These are phyloP conservation scores for Borealophlyctis nickersoniae DNA, from an alignment of 192 early-diverging fungal species.

Conservation along the genomic window DNA sequence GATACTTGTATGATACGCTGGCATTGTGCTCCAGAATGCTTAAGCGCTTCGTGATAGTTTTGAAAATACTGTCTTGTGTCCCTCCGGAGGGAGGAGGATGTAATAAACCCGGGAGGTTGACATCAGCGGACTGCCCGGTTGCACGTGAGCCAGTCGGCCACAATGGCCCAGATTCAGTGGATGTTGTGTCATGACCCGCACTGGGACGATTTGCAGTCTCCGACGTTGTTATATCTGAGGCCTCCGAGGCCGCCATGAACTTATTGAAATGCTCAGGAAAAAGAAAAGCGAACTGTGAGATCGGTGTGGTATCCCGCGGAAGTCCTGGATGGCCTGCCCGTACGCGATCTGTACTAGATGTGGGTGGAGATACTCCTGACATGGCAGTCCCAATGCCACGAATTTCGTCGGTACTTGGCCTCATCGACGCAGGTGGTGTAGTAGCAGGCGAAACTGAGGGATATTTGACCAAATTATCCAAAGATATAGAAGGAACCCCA, in stretches of 20 bases:
- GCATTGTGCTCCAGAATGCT: constrained; percentile 75
- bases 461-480: neutral
- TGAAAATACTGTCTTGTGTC: constrained; percentile 82
- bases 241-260: neutral
- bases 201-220: neutral
- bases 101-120: neutral
- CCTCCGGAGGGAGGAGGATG: constrained; percentile 20
- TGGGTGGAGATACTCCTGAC: neutral
- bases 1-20: constrained; percentile 46
- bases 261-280: neutral
- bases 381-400: neutral
- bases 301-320: too few relatives aligned
- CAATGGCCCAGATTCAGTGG: too few relatives aligned
- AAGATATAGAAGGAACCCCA: neutral
- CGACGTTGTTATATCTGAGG: neutral
- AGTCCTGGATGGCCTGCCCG: too few relatives aligned
- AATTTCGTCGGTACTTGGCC: too few relatives aligned
- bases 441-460: too few relatives aligned
- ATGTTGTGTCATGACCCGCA: neutral
- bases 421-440: too few relatives aligned
- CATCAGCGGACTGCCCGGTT: too few relatives aligned
- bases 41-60: constrained; percentile 86
- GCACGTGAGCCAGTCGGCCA: too few relatives aligned
- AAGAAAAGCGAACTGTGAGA: too few relatives aligned
- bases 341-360: neutral